Evolutionary conservation across 495 filamentous ascomycete species (phyloP).

Genomic region (Annulohypoxylon maeteangense): DNA sequence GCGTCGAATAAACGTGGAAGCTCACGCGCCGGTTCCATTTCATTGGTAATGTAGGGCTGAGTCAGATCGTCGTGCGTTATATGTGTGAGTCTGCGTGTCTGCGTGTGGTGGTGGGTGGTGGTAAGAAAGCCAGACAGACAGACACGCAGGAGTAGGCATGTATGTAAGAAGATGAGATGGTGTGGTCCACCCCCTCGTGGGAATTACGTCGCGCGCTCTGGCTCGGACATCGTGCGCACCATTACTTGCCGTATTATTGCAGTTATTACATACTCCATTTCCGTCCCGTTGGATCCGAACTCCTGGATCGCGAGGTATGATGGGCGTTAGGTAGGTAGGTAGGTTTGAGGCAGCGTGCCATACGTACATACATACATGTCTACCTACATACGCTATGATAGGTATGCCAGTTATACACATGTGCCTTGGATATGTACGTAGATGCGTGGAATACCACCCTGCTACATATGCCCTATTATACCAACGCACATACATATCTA

Average conservation of each 20-base stretch:
- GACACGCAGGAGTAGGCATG: background rate
- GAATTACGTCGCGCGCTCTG: background rate
- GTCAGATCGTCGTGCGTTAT: conserved; percentile 31
- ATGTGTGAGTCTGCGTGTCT: background rate
- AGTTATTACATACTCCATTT: conserved; percentile 2
- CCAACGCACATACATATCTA: background rate
- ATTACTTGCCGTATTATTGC: conserved; percentile 11
- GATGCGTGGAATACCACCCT: background rate
- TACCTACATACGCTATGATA: conserved; percentile 8
- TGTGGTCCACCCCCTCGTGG: conserved; percentile 5
- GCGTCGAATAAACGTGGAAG: background rate
- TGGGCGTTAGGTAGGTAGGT: background rate
- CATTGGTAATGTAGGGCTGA: conserved; percentile 43
- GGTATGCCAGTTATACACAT: conserved; percentile 3
- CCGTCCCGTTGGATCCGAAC: conserved; percentile 33
- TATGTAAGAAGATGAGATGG: background rate
- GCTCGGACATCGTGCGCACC: background rate
- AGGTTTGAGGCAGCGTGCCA: conserved; percentile 10
- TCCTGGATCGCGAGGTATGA: conserved; percentile 22
- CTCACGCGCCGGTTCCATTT: conserved; percentile 23
- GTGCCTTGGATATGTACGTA: background rate
- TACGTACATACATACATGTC: conserved; percentile 5
- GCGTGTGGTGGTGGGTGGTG: background rate
- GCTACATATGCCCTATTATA: background rate
- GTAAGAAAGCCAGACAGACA: background rate